phyloP scores from a whole-genome alignment of 1,284 basidiomycete genomes.

The Apiotrichum veenhuisii region DNA sequence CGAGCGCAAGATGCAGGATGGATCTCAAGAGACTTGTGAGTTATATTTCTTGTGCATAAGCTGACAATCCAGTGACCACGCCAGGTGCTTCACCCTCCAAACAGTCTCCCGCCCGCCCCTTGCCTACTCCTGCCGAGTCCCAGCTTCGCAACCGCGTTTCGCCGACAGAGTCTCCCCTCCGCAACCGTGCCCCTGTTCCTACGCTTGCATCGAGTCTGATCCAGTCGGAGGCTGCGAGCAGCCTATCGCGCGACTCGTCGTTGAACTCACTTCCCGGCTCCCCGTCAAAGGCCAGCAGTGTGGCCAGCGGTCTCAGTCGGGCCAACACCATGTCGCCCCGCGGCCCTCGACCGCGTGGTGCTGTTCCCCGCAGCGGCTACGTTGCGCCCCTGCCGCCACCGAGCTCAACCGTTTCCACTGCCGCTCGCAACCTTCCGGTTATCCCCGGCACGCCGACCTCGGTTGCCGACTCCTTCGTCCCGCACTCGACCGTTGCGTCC shows the following conservation, averaged over 20 bases:
- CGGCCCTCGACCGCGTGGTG: slow-evolving; percentile 9
- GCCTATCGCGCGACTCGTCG: slow-evolving; percentile 12
- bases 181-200: slow-evolving; percentile 1
- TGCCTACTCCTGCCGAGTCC: background rate
- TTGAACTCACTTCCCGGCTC: slow-evolving; percentile 6
- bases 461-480: background rate
- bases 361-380: slow-evolving; percentile 6
- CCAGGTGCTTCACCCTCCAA: background rate
- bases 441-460: background rate
- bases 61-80: background rate
- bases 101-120: background rate
- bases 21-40: background rate
- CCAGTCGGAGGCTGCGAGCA: background rate
- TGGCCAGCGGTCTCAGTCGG: slow-evolving; percentile 2
- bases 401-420: background rate
- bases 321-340: slow-evolving; percentile 13
- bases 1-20: slow-evolving; percentile 10
- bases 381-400: slow-evolving; percentile 14
- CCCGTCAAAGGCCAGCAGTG: slow-evolving; percentile 1
- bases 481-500: background rate
- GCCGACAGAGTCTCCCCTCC: background rate
- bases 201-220: slow-evolving; percentile 7
- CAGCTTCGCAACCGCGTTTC: background rate
- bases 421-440: background rate
- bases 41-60: background rate